Conservation (phyloP, 2,329 filamentous ascomycete genomes). For the Alternaria metachromatica region DNA sequence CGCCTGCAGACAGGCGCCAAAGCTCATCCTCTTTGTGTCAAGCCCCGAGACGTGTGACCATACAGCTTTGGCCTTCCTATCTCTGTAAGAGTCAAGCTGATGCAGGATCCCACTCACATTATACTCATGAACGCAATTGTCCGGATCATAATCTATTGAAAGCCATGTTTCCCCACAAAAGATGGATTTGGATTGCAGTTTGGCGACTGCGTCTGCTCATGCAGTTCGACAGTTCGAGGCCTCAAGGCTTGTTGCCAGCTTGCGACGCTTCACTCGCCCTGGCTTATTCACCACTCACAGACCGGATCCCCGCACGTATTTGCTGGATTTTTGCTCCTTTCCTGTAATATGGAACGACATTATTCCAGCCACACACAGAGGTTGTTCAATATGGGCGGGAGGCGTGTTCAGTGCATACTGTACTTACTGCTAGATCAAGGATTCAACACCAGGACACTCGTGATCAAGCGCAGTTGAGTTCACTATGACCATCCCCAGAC, state of each 20-base stretch:
- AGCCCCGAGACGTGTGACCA: constrained; percentile 15
- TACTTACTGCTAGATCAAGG: constrained; percentile 12
- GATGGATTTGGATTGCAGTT: neutral
- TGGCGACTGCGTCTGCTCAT: neutral
- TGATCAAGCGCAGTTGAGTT: constrained; percentile 6
- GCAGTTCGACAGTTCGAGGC: neutral
- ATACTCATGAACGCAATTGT: constrained; percentile 16
- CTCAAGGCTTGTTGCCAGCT: neutral
- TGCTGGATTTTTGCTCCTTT: neutral
- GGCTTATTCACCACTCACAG: constrained; percentile 2
- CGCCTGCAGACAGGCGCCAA: constrained; percentile 29
- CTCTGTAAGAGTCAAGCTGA: constrained; percentile 8
- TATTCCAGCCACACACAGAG: neutral
- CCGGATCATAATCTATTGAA: constrained; percentile 6
- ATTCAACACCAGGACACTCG: constrained; percentile 6
- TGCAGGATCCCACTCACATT: neutral
- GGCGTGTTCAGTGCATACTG: neutral
- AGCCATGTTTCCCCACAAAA: constrained; percentile 20
- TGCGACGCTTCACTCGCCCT: neutral
- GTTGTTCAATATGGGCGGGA: constrained; percentile 1
- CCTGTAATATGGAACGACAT: neutral
- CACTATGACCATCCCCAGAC: neutral
- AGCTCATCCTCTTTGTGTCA: constrained; percentile 15
- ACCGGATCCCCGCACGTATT: constrained; percentile 3
- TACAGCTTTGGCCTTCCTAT: neutral